phyloP scores from a whole-genome alignment of 2,329 filamentous ascomycete species.

The Ustulina deusta region DNA sequence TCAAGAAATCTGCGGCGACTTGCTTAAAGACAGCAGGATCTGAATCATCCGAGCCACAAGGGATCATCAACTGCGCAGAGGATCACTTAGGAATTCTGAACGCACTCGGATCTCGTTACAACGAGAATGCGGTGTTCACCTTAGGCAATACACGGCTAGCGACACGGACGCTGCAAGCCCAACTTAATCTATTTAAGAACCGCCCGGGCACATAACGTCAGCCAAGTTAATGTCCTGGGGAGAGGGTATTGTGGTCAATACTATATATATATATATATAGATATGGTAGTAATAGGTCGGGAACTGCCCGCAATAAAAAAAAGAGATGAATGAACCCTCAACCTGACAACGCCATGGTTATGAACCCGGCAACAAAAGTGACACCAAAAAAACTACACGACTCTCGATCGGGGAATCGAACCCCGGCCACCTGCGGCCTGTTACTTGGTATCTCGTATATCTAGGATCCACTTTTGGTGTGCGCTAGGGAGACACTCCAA shows the following conservation, averaged over 20 bases:
- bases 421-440: conserved; percentile 49
- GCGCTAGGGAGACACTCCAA: neutral
- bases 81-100: neutral
- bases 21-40: neutral
- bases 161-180: neutral
- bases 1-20: neutral
- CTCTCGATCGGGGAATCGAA: conserved; percentile 54
- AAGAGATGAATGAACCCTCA: too few relatives aligned
- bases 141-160: neutral
- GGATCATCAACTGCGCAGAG: neutral
- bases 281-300: too few relatives aligned
- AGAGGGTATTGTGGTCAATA: too few relatives aligned
- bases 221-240: too few relatives aligned
- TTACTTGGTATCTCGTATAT: neutral
- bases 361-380: neutral
- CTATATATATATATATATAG: too few relatives aligned
- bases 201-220: neutral
- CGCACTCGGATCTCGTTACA: neutral
- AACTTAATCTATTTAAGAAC: neutral
- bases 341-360: too few relatives aligned
- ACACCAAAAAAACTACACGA: neutral
- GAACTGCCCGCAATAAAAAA: too few relatives aligned
- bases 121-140: neutral
- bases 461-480: neutral
- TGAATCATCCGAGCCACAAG: neutral